Percentiles rank a stretch among this genome's conserved stretches.
phyloP scores from a whole-genome alignment of 1,284 basidiomycete genomes.

The Thelephora terrestris region DNA sequence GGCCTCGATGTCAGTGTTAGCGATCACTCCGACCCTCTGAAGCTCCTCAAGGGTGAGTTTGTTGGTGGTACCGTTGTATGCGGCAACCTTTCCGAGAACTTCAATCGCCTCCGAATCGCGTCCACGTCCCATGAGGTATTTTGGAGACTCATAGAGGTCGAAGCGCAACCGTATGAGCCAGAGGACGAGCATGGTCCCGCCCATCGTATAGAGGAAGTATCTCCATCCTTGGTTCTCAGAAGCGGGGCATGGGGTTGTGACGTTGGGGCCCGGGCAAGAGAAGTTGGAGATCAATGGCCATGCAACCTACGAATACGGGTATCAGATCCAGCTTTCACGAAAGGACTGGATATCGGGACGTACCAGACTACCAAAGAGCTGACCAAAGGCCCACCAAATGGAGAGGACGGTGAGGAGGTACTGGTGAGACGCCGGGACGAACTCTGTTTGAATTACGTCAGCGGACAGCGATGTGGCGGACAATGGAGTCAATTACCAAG shows the following conservation, averaged over 20 bases:
- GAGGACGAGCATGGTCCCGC: constrained; percentile 51
- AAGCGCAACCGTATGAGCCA: constrained; percentile 67
- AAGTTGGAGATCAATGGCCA: constrained; percentile 59
- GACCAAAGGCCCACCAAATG: constrained; percentile 57
- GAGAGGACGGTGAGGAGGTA: constrained; percentile 54
- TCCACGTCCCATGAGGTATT: constrained; percentile 66
- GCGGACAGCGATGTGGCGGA: neutral
- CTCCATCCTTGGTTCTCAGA: constrained; percentile 62
- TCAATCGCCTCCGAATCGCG: constrained; percentile 62
- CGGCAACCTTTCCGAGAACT: constrained; percentile 58
- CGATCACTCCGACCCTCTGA: constrained; percentile 18
- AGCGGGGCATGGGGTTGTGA: constrained; percentile 31
- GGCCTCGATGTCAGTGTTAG: constrained; percentile 11
- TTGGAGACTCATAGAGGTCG: constrained; percentile 66
- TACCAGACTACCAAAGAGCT: constrained; percentile 48
- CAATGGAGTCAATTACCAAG: constrained; percentile 36
- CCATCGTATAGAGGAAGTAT: constrained; percentile 54
- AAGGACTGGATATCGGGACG: constrained; percentile 13
- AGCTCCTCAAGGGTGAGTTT: constrained; percentile 41
- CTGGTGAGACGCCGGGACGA: constrained; percentile 50
- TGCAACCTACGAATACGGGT: constrained; percentile 31
- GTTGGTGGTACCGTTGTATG: constrained; percentile 48
- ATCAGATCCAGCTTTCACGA: constrained; percentile 5
- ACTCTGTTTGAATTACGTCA: constrained; percentile 28
- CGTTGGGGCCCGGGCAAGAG: constrained; percentile 33